Evolutionary conservation across 1,284 basidiomycete genomes (phyloP).

Genomic region (Austroboletus novae-zelandiae): DNA sequence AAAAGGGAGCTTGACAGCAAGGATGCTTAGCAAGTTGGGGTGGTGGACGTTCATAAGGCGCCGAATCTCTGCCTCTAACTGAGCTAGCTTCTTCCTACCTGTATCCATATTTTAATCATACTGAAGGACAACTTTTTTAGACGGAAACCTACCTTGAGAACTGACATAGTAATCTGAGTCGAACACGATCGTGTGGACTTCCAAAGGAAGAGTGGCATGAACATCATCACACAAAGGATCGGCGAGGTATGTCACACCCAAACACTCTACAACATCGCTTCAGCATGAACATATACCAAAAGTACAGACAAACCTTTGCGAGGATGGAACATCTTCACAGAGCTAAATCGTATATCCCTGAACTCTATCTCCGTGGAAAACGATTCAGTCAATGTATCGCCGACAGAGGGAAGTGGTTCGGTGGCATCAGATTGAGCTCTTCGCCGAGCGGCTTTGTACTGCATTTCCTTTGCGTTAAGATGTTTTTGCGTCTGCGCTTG

Average conservation of each 20-base stretch:
- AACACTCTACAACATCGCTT: slow-evolving; percentile 41
- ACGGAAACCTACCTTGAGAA: slow-evolving; percentile 47
- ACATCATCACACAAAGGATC: slow-evolving; percentile 69
- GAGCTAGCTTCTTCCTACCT: slow-evolving; percentile 64
- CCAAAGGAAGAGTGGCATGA: slow-evolving; percentile 54
- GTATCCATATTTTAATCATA: not conserved
- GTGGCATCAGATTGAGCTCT: slow-evolving; percentile 67
- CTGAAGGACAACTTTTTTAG: not conserved
- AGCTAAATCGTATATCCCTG: slow-evolving; percentile 55
- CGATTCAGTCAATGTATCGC: slow-evolving; percentile 57
- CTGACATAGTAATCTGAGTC: slow-evolving; percentile 64
- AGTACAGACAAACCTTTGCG: slow-evolving; percentile 48
- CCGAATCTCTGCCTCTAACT: slow-evolving; percentile 63
- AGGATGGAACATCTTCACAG: slow-evolving; percentile 70
- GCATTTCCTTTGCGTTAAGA: slow-evolving; percentile 50
- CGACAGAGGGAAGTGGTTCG: slow-evolving; percentile 47
- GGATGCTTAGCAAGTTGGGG: slow-evolving; percentile 56
- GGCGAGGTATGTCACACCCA: slow-evolving; percentile 66
- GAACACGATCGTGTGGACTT: slow-evolving; percentile 64
- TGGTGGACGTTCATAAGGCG: slow-evolving; percentile 58
- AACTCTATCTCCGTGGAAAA: slow-evolving; percentile 58
- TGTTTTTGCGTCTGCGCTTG: slow-evolving; percentile 57
- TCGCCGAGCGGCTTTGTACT: slow-evolving; percentile 50
- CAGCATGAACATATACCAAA: not conserved
- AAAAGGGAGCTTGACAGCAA: slow-evolving; percentile 61